Percentiles rank a stretch among this genome's conserved stretches.
Evolutionary conservation across 2,329 filamentous ascomycete species (phyloP).

Genomic region (Gnomoniopsis smithogilvyi): DNA sequence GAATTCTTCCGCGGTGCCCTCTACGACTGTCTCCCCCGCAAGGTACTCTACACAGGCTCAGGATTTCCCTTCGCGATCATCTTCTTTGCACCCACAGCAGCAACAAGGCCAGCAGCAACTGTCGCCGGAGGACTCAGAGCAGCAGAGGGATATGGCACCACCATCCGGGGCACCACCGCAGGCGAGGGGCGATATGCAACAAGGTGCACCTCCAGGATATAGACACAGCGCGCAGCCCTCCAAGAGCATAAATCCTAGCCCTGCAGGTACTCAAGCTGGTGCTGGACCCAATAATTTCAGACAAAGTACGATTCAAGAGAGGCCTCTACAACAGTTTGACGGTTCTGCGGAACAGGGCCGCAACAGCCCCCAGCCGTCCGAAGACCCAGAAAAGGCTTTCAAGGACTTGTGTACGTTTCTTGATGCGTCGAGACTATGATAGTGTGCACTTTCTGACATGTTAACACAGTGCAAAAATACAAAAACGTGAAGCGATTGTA

Average conservation of each 20-base stretch:
- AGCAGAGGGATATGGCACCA: slow-evolving; percentile 43
- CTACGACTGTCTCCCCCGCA: slow-evolving; percentile 35
- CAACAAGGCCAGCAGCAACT: slow-evolving; percentile 21
- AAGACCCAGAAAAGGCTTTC: slow-evolving; percentile 50
- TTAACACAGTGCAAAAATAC: slow-evolving; percentile 78
- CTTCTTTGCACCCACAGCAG: slow-evolving; percentile 26
- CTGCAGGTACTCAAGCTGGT: slow-evolving; percentile 34
- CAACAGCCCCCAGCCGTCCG: slow-evolving; percentile 54
- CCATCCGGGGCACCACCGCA: slow-evolving; percentile 40
- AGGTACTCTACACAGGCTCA: slow-evolving; percentile 36
- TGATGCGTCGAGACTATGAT: slow-evolving; percentile 11
- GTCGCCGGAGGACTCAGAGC: slow-evolving; percentile 26
- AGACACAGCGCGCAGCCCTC: slow-evolving; percentile 45
- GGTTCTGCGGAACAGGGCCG: slow-evolving; percentile 46
- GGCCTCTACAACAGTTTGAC: slow-evolving; percentile 40
- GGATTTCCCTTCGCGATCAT: slow-evolving; percentile 30
- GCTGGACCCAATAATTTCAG: slow-evolving; percentile 37
- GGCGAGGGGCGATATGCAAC: slow-evolving; percentile 40
- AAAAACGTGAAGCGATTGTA: slow-evolving; percentile 98
- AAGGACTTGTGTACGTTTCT: slow-evolving; percentile 52
- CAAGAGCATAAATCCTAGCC: slow-evolving; percentile 40
- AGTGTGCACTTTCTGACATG: slow-evolving; percentile 18
- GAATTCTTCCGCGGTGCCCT: slow-evolving; percentile 36
- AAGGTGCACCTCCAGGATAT: slow-evolving; percentile 49
- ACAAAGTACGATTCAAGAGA: slow-evolving; percentile 33